Evolutionary conservation across 164 flowering plant genomes (phyloP).

Genomic region (Akebia trifoliata): DNA sequence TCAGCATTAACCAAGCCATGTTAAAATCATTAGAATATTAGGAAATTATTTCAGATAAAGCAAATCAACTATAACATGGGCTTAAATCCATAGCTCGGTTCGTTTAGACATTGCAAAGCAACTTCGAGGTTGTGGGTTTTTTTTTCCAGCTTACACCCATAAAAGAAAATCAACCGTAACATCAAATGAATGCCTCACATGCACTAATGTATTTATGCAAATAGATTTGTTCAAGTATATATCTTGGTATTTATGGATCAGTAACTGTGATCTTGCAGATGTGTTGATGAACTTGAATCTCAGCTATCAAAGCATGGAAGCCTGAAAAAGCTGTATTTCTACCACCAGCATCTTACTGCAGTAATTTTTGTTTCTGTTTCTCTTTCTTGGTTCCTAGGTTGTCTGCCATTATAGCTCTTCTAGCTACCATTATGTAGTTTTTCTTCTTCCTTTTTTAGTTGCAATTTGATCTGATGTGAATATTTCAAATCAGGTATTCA

Average conservation of each 20-base stretch:
- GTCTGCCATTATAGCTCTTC: background rate
- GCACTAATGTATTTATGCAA: background rate
- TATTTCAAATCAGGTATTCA: slow-evolving; percentile 60
- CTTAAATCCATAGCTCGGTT: too few relatives aligned
- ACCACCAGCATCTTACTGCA: slow-evolving; percentile 93
- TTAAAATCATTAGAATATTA: too few relatives aligned
- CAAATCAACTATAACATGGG: too few relatives aligned
- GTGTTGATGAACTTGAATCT: slow-evolving; percentile 89
- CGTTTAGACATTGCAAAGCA: too few relatives aligned
- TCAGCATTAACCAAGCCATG: too few relatives aligned
- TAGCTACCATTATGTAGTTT: background rate
- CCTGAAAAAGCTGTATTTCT: slow-evolving; percentile 82
- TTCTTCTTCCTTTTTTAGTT: background rate
- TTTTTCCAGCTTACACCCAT: too few relatives aligned
- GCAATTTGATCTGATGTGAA: background rate
- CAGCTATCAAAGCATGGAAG: slow-evolving; percentile 87
- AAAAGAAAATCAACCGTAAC: too few relatives aligned
- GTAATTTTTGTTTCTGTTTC: slow-evolving; percentile 31
- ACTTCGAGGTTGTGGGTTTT: too few relatives aligned
- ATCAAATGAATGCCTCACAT: background rate
- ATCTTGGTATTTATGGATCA: background rate
- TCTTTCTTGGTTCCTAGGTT: background rate
- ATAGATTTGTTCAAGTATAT: background rate
- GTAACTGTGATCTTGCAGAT: slow-evolving; percentile 36
- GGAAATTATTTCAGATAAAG: too few relatives aligned